Base-by-base conservation (phyloP, 805 yeast genomes). In the Candida koratica region DNA sequence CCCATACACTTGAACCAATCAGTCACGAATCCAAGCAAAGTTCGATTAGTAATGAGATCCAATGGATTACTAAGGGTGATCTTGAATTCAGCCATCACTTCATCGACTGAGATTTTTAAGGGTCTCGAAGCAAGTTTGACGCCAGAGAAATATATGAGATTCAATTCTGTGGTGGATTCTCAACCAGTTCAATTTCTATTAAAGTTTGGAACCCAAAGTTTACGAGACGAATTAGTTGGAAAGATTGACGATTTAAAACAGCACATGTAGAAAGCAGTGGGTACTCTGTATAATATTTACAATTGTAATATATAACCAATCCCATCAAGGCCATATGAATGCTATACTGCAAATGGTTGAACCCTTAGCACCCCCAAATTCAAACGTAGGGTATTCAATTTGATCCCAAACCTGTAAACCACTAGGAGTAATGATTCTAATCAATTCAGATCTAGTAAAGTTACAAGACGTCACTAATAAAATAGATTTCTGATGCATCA, bases 281-380 rank as follows among this genome's bases (percentile, higher is more conserved):
- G 10, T 20, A 20, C 20, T 19, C 20, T 13, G 17, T 19, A 15
- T 17, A 29, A 29, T 29, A 29, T 19, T 13, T 12, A 26, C 13
- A 24, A 8, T 24, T 24, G 12, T n/a, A 5, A 24, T 79, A 17
- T n/a, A n/a, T n/a, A n/a, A n/a, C n/a, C n/a, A n/a, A n/a, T n/a
- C n/a, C n/a, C n/a, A n/a, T n/a, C n/a, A n/a, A n/a, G n/a, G n/a
- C n/a, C n/a, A n/a, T n/a, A 68, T 66, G 51, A 90, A 93, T 14
- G 93, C 95, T 31, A 90, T 72, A 36, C 88, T 82, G 55, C 95
- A 86, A 26, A 90, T 84, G 1, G 96, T 80, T 25, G 88, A 77
- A 1, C 98, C 98, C 47, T 80, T 73, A 5, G 72, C 75, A 6
- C 98, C 98, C 2, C 96, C 97, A 59, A 88, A 90, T 55, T 82